Conservation (phyloP, 495 filamentous ascomycete species). For the Sporormia fimetaria region DNA sequence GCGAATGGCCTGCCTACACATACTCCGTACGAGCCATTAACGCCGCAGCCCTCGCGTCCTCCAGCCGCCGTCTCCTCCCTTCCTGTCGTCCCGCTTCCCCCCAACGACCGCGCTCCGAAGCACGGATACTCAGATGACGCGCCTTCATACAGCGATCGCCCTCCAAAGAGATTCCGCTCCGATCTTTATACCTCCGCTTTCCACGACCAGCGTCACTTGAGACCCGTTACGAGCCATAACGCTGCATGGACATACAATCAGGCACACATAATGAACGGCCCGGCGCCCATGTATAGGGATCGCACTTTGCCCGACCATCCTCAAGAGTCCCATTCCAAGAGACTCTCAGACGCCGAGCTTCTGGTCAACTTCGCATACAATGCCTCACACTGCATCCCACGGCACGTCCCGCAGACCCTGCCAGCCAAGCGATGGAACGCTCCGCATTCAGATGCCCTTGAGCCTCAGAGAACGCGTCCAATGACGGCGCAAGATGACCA, state of each 20-base stretch:
- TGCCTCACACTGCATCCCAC: constrained; percentile 2
- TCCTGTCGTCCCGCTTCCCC: constrained; percentile 5
- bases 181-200: constrained; percentile 45
- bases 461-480: no score
- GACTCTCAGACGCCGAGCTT: constrained; percentile 22
- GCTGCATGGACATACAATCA: constrained; percentile 25
- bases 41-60: no score
- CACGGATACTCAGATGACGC: constrained; percentile 11
- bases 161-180: constrained; percentile 50
- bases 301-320: background rate
- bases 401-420: background rate
- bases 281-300: constrained; percentile 17
- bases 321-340: constrained; percentile 11
- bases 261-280: constrained; percentile 26
- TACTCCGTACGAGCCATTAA: no score
- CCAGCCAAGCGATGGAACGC: constrained; percentile 9
- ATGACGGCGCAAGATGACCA: no score
- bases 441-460: constrained; percentile 1
- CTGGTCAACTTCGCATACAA: constrained; percentile 19
- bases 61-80: no score
- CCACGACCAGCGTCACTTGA: constrained; percentile 30
- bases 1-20: no score
- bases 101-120: constrained; percentile 8
- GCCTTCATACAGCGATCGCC: constrained; percentile 35
- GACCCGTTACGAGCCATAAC: constrained; percentile 38